phyloP scores from a whole-genome alignment of 805 yeast genomes.

The Candida palmyrensis region DNA sequence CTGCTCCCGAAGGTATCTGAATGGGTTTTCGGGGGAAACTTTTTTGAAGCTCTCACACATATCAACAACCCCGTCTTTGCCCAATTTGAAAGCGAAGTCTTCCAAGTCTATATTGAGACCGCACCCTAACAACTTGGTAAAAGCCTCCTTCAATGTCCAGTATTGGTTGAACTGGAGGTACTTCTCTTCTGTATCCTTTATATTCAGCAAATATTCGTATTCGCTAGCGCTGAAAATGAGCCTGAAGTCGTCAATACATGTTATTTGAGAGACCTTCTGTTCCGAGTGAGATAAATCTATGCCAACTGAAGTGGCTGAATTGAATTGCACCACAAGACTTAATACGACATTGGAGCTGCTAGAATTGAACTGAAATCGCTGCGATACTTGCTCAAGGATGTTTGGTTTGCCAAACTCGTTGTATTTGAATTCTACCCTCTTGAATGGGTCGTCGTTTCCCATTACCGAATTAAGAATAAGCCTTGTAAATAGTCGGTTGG shows the following conservation, averaged over 20 bases:
- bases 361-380: constrained; percentile 44
- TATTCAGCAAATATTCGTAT: constrained; percentile 17
- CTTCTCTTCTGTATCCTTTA: constrained; percentile 11
- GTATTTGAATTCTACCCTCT: constrained; percentile 16
- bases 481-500: constrained; percentile 42
- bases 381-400: constrained; percentile 14
- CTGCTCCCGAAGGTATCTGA: not conserved
- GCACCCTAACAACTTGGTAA: constrained; percentile 59
- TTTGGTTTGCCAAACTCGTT: constrained; percentile 57
- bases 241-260: constrained; percentile 31
- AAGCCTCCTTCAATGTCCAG: constrained; percentile 82
- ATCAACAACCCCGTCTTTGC: not conserved
- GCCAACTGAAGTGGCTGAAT: constrained; percentile 20
- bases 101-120: constrained; percentile 38
- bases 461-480: constrained; percentile 33
- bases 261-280: constrained; percentile 19
- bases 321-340: constrained; percentile 38
- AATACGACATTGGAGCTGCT: constrained; percentile 53
- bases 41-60: too few species aligned
- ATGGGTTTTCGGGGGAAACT: not conserved
- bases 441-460: constrained; percentile 5
- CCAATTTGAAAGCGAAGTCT: constrained; percentile 11
- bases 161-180: constrained; percentile 44
- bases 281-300: constrained; percentile 34
- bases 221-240: constrained; percentile 41